Percentiles rank a stretch among this genome's conserved stretches.
phyloP scores from a whole-genome alignment of 1,139 yeast species.

The Diutina mesorugosa region DNA sequence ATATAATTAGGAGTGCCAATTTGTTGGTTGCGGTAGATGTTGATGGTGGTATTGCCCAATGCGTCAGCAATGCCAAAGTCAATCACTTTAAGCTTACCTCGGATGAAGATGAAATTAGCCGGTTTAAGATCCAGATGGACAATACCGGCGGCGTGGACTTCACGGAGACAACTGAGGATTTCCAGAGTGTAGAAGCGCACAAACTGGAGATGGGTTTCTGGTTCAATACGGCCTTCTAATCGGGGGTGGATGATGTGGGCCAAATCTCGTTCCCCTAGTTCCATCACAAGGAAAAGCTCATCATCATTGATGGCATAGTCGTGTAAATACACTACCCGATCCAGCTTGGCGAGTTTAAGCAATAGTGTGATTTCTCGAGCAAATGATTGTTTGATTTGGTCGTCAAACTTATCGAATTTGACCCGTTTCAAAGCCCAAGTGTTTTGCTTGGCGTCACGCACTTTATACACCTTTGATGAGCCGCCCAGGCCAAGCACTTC shows the following conservation, averaged over 20 bases:
- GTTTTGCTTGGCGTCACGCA: constrained; percentile 28
- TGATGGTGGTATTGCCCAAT: constrained; percentile 85
- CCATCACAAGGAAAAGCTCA: constrained; percentile 71
- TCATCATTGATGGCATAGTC: constrained; percentile 63
- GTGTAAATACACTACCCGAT: constrained; percentile 65
- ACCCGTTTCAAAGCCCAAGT: constrained; percentile 78
- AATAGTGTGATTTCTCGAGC: constrained; percentile 83
- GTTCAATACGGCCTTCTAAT: constrained; percentile 15
- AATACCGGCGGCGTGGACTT: constrained; percentile 78
- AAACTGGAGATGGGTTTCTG: constrained; percentile 59
- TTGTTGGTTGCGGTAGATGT: constrained; percentile 80
- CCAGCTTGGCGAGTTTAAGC: constrained; percentile 42
- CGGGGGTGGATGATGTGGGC: constrained; percentile 68
- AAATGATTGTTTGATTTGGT: constrained; percentile 58
- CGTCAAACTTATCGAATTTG: constrained; percentile 69
- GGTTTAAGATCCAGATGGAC: constrained; percentile 95
- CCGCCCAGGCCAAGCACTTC: constrained; percentile 90
- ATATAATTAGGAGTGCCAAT: constrained; percentile 94
- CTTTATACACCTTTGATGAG: constrained; percentile 83
- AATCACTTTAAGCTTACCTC: constrained; percentile 74
- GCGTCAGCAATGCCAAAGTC: constrained; percentile 96
- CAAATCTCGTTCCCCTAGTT: constrained; percentile 86
- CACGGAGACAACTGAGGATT: constrained; percentile 69
- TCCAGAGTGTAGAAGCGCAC: constrained; percentile 75
- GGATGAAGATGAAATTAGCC: constrained; percentile 82